phyloP scores from a whole-genome alignment of 148 eudicot species.

The Suaeda aralocaspica region DNA sequence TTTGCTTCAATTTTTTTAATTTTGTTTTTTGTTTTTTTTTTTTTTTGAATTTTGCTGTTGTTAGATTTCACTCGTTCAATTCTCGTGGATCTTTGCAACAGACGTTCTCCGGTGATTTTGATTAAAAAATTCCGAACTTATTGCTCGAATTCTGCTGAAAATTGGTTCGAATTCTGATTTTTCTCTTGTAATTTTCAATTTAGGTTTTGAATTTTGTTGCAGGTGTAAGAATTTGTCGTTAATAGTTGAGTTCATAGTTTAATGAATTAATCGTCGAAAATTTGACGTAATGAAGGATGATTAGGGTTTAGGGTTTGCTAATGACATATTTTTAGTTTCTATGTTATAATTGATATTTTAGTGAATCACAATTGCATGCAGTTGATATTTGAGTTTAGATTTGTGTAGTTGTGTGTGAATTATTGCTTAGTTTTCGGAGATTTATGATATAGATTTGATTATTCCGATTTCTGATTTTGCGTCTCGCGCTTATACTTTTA shows the following conservation, averaged over 20 bases:
- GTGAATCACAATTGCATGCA: background rate
- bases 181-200: background rate
- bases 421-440: background rate
- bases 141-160: conserved; percentile 57
- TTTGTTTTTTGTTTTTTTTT: no score
- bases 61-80: conserved; percentile 59
- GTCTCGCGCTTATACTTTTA: no score
- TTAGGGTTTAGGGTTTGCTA: background rate
- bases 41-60: no score
- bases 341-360: background rate
- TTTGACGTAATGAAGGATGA: background rate
- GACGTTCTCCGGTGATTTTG: conserved; percentile 48
- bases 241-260: background rate
- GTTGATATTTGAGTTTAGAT: background rate
- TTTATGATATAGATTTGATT: background rate
- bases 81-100: conserved; percentile 43
- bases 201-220: background rate
- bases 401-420: background rate
- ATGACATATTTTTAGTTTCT: background rate
- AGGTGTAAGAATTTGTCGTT: background rate
- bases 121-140: conserved; percentile 73
- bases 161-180: conserved; percentile 42
- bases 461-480: background rate
- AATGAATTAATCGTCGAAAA: background rate
- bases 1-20: background rate